A percentile compares a stretch with the other conserved stretches of the same genome.
phyloP scores from a whole-genome alignment of 768 basidiomycete genomes.

The Pholiota microspora region DNA sequence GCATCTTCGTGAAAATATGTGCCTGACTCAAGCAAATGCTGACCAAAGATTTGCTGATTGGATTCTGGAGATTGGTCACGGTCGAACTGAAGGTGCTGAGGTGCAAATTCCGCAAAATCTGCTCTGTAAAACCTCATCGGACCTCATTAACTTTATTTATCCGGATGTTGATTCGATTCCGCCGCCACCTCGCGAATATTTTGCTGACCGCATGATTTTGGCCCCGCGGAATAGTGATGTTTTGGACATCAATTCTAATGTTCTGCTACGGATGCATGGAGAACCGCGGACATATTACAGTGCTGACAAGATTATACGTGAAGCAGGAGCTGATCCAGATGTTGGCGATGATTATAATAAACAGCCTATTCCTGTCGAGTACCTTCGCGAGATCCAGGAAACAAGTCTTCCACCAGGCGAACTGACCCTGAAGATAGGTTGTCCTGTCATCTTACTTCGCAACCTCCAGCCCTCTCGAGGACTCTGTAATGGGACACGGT shows the following conservation, averaged over 20 bases:
- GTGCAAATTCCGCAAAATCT: slow-evolving; percentile 18
- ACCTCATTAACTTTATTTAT: slow-evolving; percentile 18
- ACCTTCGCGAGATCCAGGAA: slow-evolving; percentile 29
- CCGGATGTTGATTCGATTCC: slow-evolving; percentile 11
- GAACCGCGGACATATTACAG: slow-evolving; percentile 20
- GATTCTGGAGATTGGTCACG: slow-evolving; percentile 24
- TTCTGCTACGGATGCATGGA: slow-evolving; percentile 25
- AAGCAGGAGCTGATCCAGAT: slow-evolving; percentile 14
- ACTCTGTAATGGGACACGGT: slow-evolving; percentile 29
- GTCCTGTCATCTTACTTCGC: slow-evolving; percentile 30
- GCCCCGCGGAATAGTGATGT: slow-evolving; percentile 35
- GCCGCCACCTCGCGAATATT: slow-evolving; percentile 27
- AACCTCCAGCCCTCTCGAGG: slow-evolving; percentile 25
- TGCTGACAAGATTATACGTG: slow-evolving; percentile 25
- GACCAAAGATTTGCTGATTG: slow-evolving; percentile 17
- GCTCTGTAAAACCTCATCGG: neutral
- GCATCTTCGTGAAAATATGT: slow-evolving; percentile 39
- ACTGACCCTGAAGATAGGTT: slow-evolving; percentile 26
- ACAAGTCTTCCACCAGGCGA: slow-evolving; percentile 33
- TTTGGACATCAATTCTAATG: slow-evolving; percentile 27
- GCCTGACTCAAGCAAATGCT: slow-evolving; percentile 24
- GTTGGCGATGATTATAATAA: slow-evolving; percentile 15
- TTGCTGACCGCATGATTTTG: slow-evolving; percentile 34
- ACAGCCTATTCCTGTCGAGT: slow-evolving; percentile 29
- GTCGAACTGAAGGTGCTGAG: slow-evolving; percentile 2